phyloP scores from a whole-genome alignment of 768 basidiomycete species.

The Naganishia antarctica region DNA sequence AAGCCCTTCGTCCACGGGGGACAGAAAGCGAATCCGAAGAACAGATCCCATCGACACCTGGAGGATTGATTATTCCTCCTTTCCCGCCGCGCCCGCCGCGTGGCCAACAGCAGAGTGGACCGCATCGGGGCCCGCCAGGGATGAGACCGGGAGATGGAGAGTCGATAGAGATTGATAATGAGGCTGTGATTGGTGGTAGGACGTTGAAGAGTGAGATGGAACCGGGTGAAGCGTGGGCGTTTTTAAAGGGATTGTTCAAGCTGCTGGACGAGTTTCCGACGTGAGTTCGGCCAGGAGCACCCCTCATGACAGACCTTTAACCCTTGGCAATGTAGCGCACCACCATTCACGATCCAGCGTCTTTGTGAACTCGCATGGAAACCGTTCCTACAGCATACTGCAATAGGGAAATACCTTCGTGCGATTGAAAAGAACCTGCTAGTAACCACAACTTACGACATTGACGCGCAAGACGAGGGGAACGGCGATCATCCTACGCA shows the following conservation, averaged over 20 bases:
- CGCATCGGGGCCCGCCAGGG: neutral
- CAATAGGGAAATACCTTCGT: slow-evolving; percentile 48
- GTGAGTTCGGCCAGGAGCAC: slow-evolving; percentile 32
- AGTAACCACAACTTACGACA: slow-evolving; percentile 44
- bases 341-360: slow-evolving; percentile 50
- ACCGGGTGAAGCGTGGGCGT: slow-evolving; percentile 38
- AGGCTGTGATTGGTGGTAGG: slow-evolving; percentile 48
- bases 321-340: slow-evolving; percentile 25
- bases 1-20: neutral
- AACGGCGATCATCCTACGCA: neutral
- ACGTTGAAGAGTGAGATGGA: slow-evolving; percentile 41
- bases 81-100: slow-evolving; percentile 38
- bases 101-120: neutral
- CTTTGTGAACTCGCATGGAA: slow-evolving; percentile 42
- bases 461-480: neutral
- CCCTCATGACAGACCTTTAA: neutral
- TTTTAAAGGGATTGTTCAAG: slow-evolving; percentile 36
- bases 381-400: slow-evolving; percentile 37
- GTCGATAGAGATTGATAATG: slow-evolving; percentile 34
- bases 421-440: slow-evolving; percentile 47
- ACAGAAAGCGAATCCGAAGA: neutral
- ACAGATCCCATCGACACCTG: slow-evolving; percentile 38
- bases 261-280: slow-evolving; percentile 41
- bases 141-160: no score
- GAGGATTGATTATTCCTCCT: slow-evolving; percentile 45